Evolutionary conservation across 2,329 filamentous ascomycete genomes (phyloP).

Genomic region (Hymenoscyphus repandus): DNA sequence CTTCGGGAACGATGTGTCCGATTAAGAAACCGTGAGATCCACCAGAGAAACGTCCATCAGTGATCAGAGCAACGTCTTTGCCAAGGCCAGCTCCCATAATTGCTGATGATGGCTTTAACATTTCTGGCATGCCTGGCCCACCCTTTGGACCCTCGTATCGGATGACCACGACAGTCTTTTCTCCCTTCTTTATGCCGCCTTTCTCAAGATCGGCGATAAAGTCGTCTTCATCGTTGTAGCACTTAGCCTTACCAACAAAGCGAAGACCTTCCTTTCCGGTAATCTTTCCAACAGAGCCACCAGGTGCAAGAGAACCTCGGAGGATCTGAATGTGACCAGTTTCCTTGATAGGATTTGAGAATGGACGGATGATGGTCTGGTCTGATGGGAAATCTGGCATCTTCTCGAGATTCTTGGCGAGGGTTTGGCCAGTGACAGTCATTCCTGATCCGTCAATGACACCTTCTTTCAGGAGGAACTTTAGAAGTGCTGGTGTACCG

Average conservation of each 20-base stretch:
- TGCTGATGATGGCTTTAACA: constrained; percentile 66
- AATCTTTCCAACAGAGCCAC: constrained; percentile 69
- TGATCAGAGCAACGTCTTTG: constrained; percentile 65
- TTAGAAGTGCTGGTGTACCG: constrained; percentile 52
- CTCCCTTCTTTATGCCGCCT: constrained; percentile 66
- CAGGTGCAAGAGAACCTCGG: constrained; percentile 62
- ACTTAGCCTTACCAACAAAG: constrained; percentile 65
- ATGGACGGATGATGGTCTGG: constrained; percentile 64
- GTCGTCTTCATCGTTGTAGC: constrained; percentile 64
- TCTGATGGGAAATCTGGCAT: constrained; percentile 59
- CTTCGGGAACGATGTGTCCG: constrained; percentile 57
- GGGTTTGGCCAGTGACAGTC: constrained; percentile 54
- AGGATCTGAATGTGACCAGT: constrained; percentile 72
- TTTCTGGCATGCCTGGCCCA: constrained; percentile 69
- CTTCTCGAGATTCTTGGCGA: constrained; percentile 53
- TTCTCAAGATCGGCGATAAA: constrained; percentile 64
- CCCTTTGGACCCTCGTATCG: constrained; percentile 71
- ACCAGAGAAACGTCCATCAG: constrained; percentile 60
- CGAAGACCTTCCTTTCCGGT: constrained; percentile 67
- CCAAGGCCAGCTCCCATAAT: constrained; percentile 71
- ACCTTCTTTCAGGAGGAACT: constrained; percentile 52
- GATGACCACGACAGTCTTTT: constrained; percentile 73
- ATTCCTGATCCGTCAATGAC: constrained; percentile 54
- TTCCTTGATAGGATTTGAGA: constrained; percentile 64
- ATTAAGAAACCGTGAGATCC: constrained; percentile 58